Evolutionary conservation across 192 early-diverging fungal species (phyloP), one percentile per base, ranked within the genome.

Genomic region (Phlyctochytrium arcticum): DNA sequence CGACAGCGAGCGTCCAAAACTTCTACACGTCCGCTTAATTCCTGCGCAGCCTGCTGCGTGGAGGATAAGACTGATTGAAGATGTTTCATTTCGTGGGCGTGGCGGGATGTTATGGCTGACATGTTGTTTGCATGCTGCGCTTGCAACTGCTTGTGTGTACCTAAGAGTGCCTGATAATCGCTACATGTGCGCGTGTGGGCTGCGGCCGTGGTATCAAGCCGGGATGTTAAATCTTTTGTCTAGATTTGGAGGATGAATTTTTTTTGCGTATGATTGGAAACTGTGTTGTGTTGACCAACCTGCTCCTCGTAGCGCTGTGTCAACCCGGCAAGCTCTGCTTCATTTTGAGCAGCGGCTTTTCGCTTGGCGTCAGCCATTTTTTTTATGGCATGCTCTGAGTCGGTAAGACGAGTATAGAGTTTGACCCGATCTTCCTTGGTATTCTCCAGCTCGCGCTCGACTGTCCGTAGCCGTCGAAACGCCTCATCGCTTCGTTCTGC

Each of bases 361-460:
- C 17, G 19, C 24, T 70, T 62, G 26, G 48, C 51, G 30, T 69
- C 68, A 9, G 36, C 10, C 12, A 73, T 57, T 35, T 47, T 62
- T 35, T 72, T 71, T 15, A 59, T 57, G 7, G 76, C 73, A 60
- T 82, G 76, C 29, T 79, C 76, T 6, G 79, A 69, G 29, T 71
- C 59, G 4, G 67, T 48, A 1, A 75, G 30, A 55, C 69, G 49
- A 21, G 57, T 53, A 31, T 70, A 54, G 6, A 68, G 27, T 42
- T 65, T 69, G 21, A 79, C 54, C 23, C 58, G 51, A 21, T 69
- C 64, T 42, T 78, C 70, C 53, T 78, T 82, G 31, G 73, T 61
- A 24, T 82, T 75, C 60, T 82, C 76, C 19, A 77, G 53, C 35
- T 78, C 74, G 46, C 65, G 50, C 61, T 82, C 80, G 1, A 68